Base-by-base conservation (phyloP, 2,329 filamentous ascomycete species). In the Pezizomycotina sp. region DNA sequence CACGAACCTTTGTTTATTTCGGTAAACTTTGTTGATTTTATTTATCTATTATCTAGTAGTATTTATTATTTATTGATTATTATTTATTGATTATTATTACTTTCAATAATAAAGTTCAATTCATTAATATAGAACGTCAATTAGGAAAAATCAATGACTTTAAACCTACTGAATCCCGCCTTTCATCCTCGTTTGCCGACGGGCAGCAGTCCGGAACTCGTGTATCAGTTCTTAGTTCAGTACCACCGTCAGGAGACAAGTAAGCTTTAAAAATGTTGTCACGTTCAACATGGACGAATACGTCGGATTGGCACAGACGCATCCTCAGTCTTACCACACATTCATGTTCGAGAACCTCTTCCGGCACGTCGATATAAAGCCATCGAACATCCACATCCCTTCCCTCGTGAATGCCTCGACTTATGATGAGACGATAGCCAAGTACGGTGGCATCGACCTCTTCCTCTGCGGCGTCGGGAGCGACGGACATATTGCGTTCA, bases 251-350 rank as follows among this genome's bases (percentile, higher is more conserved):
- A 52, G 54, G 24, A 52, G 48, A 33, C 55, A 80, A 54, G 74
- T 91, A 52, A 86, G 80, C 1, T 91, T 91, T 56, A 74, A 76
- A 53, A 71, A 91, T 75, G 79, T 91, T 52, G 69, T 89, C 54
- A 91, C 81, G 16, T 91, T 91, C 65, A 89, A 89, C 59, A 89
- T 89, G 81, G 81, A 91, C 59, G 81, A 91, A 60, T 91, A 91
- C 53, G 78, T 89, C 48, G 78, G 77, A 38, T 69, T 91, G 45
- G 75, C 80, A 21, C 72, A 78, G 52, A 78, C 84, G 50, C 79
- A 91, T 55, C 74, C 79, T 8, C 74, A 89, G 56, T 82, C 75
- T 52, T 91, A 91, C 60, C 81, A 91, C 62, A 79, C 74, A 47
- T 91, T 89, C 63, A 89, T 91, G 81, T 91, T 83, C 69, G 80